phyloP scores from a whole-genome alignment of 805 yeast genomes.

The Metschnikowia shivogae region DNA sequence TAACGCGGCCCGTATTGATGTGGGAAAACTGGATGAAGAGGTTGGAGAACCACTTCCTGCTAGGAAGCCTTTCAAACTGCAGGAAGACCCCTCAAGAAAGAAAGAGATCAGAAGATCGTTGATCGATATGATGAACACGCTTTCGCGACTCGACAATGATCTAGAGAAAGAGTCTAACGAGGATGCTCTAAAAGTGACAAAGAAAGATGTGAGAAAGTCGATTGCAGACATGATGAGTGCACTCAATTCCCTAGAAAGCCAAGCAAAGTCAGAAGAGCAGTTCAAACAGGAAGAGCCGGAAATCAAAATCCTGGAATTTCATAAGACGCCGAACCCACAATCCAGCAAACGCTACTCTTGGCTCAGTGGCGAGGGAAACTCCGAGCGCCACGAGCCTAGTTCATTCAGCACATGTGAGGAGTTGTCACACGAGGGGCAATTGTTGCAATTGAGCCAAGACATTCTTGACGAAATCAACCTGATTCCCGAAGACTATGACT shows the following conservation, averaged over 20 bases:
- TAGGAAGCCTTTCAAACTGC: neutral
- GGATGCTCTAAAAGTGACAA: constrained; percentile 13
- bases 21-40: neutral
- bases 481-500: constrained; percentile 38
- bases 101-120: constrained; percentile 6
- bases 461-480: constrained; percentile 34
- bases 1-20: neutral
- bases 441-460: constrained; percentile 22
- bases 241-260: constrained; percentile 19
- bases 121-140: constrained; percentile 7
- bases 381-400: constrained; percentile 10
- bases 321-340: neutral
- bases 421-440: neutral
- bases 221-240: constrained; percentile 28
- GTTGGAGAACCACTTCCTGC: neutral
- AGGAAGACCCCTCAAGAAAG: neutral
- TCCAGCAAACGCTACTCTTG: constrained; percentile 25
- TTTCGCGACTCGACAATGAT: constrained; percentile 1
- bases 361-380: constrained; percentile 26
- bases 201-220: constrained; percentile 19
- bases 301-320: neutral
- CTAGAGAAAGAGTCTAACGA: constrained; percentile 3
- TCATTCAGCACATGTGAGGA: neutral
- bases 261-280: constrained; percentile 4
- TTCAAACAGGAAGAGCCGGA: neutral